Evolutionary conservation across 768 basidiomycete genomes (phyloP).

Genomic region (Mycena rosella): DNA sequence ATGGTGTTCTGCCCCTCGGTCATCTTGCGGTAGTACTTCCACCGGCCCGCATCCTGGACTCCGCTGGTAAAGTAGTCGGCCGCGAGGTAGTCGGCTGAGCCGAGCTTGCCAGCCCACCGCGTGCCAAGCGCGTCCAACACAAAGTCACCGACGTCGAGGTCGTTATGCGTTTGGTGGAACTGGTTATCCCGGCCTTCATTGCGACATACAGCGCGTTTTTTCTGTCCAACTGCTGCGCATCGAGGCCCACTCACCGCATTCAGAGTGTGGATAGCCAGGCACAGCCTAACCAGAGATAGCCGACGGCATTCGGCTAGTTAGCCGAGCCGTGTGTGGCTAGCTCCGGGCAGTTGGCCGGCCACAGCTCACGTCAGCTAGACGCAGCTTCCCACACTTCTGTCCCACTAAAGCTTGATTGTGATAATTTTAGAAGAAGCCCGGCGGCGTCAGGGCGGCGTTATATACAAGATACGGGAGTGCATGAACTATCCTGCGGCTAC

Average conservation of each 20-base stretch:
- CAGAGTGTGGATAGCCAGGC: no score
- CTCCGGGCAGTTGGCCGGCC: no score
- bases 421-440: no score
- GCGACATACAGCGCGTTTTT: conserved; percentile 85
- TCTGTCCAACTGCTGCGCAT: conserved; percentile 97
- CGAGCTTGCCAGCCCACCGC: conserved; percentile 96
- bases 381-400: no score
- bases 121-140: conserved; percentile 94
- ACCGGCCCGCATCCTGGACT: conserved; percentile 66
- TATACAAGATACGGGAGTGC: no score
- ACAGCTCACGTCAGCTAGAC: no score
- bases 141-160: conserved; percentile 95
- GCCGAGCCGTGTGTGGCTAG: no score
- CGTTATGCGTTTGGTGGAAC: conserved; percentile 94
- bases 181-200: conserved; percentile 87
- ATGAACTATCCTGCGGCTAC: no score
- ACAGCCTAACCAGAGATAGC: no score
- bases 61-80: conserved; percentile 84
- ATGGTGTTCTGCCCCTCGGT: conserved; percentile 99
- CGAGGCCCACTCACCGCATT: conserved; percentile 92
- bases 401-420: no score
- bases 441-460: no score
- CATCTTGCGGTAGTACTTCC: conserved; percentile 96
- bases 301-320: no score
- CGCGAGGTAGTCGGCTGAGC: conserved; percentile 86